These are phyloP conservation scores for Penicillium nordicum DNA, from an alignment of 2,329 filamentous ascomycete species.

Conservation along the genomic window DNA sequence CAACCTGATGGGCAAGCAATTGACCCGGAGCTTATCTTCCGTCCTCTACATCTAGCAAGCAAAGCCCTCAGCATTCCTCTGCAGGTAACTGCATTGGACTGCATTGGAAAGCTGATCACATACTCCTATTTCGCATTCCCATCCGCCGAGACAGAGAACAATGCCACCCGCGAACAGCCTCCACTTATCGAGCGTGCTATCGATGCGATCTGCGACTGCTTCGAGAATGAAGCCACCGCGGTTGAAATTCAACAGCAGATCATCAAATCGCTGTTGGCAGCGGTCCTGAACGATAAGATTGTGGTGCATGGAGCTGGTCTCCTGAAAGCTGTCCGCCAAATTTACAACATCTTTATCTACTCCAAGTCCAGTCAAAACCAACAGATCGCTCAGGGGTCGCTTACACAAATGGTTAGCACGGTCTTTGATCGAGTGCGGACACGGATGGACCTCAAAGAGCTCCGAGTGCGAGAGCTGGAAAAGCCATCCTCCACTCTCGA, in stretches of 20 bases:
- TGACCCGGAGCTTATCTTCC: constrained; percentile 88
- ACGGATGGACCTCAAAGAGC: constrained; percentile 81
- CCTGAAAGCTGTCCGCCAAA: constrained; percentile 92
- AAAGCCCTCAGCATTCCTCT: constrained; percentile 80
- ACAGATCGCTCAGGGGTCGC: constrained; percentile 91
- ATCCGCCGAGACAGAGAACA: constrained; percentile 38
- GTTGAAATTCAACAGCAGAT: constrained; percentile 95
- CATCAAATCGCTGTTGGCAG: constrained; percentile 91
- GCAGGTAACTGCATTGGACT: constrained; percentile 87
- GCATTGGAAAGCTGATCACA: constrained; percentile 97
- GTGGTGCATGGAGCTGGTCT: constrained; percentile 95
- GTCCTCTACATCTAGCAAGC: constrained; percentile 83
- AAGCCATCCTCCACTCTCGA: constrained; percentile 36
- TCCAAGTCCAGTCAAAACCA: constrained; percentile 93
- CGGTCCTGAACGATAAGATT: constrained; percentile 97
- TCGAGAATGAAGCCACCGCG: constrained; percentile 91
- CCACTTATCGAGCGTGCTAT: constrained; percentile 96
- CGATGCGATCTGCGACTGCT: constrained; percentile 98
- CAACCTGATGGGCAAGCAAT: constrained; percentile 76
- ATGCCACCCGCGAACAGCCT: constrained; percentile 44
- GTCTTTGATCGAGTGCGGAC: constrained; percentile 94
- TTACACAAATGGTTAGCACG: constrained; percentile 98
- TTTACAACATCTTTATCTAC: constrained; percentile 97
- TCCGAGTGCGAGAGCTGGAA: constrained; percentile 53
- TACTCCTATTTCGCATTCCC: constrained; percentile 94